These are phyloP conservation scores for Oryza meridionalis DNA, from an alignment of 176 grass and related monocot species.

Conservation along the genomic window DNA sequence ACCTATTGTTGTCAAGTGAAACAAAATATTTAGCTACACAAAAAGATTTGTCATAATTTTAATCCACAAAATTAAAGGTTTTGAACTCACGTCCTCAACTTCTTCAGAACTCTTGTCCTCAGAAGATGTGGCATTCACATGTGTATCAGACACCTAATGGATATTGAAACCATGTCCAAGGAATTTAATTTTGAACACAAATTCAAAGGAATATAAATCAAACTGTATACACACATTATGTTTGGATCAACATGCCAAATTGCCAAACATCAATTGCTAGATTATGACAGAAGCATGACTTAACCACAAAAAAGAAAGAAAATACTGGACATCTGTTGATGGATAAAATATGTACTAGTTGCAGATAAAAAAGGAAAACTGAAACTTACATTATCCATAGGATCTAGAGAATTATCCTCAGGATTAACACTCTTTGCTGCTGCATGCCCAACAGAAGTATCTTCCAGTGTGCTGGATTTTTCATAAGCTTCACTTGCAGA, in stretches of 20 bases:
- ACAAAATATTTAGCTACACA: constrained; percentile 17
- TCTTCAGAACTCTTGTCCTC: constrained; percentile 55
- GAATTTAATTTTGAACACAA: constrained; percentile 8
- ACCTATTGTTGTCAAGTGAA: constrained; percentile 58
- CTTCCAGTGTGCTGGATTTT: not conserved
- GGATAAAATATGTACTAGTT: constrained; percentile 22
- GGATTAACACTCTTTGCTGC: constrained; percentile 35
- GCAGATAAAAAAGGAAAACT: constrained; percentile 14
- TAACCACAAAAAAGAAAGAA: not conserved
- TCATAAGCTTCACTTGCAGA: constrained; percentile 39
- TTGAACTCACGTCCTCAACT: constrained; percentile 75
- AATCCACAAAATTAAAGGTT: constrained; percentile 32
- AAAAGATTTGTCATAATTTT: constrained; percentile 1
- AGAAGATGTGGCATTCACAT: constrained; percentile 33
- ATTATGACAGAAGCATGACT: not conserved
- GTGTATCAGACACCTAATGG: constrained; percentile 25
- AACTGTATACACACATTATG: not conserved
- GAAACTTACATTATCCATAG: constrained; percentile 66
- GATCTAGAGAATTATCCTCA: constrained; percentile 45
- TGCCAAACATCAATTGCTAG: constrained; percentile 21
- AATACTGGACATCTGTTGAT: constrained; percentile 13
- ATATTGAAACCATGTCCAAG: constrained; percentile 30
- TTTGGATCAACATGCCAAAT: constrained; percentile 5
- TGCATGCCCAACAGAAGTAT: constrained; percentile 32
- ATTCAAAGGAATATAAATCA: constrained; percentile 11